Evolutionary conservation across 2,329 filamentous ascomycete species (phyloP).

Genomic region (Ceratocystis alfenasii): DNA sequence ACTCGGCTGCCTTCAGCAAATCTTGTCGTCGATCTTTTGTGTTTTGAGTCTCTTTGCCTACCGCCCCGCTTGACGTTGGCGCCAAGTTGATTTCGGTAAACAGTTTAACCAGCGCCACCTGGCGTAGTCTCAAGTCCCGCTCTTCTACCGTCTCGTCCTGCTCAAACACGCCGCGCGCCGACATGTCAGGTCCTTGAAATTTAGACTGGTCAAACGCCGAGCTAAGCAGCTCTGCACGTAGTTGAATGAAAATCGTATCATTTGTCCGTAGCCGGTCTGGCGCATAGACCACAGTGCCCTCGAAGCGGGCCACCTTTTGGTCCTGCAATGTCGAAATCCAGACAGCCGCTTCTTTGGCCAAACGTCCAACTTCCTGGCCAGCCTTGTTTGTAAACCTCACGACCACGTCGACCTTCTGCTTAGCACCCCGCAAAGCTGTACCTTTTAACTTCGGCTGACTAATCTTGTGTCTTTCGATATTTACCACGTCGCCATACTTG

Average conservation of each 20-base stretch:
- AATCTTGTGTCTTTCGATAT: constrained; percentile 70
- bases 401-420: constrained; percentile 67
- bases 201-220: constrained; percentile 42
- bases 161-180: constrained; percentile 56
- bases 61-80: constrained; percentile 62
- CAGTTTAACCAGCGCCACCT: constrained; percentile 76
- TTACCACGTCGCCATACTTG: constrained; percentile 69
- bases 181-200: constrained; percentile 13
- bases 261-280: constrained; percentile 77
- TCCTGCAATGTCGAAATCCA: constrained; percentile 93
- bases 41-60: constrained; percentile 29
- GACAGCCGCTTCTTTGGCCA: constrained; percentile 74
- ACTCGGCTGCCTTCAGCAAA: constrained; percentile 74
- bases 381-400: constrained; percentile 75
- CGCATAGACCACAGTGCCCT: constrained; percentile 78
- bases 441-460: constrained; percentile 24
- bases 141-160: constrained; percentile 78
- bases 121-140: constrained; percentile 66
- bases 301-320: constrained; percentile 76
- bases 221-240: constrained; percentile 63
- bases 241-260: constrained; percentile 85
- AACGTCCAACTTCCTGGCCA: constrained; percentile 72
- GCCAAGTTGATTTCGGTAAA: constrained; percentile 80
- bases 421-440: constrained; percentile 38
- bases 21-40: constrained; percentile 70